phyloP scores from a whole-genome alignment of 306 rosid genomes.

The Ceratonia siliqua region DNA sequence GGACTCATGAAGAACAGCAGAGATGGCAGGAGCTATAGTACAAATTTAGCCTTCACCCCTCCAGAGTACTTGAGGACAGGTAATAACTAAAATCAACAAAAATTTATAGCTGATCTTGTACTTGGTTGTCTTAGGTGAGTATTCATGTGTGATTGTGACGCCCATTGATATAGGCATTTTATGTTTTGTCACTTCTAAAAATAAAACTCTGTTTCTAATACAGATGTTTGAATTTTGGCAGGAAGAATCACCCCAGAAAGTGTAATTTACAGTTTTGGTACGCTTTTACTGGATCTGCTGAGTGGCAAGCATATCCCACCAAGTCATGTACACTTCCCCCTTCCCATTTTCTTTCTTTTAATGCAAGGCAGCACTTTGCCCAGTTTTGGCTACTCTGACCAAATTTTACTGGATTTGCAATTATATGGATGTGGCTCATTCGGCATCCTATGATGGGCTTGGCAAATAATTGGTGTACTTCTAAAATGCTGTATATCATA shows the following conservation, averaged over 20 bases:
- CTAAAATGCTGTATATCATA: background rate
- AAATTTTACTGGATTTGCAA: background rate
- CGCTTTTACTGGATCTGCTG: slow-evolving; percentile 86
- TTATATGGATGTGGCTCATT: slow-evolving; percentile 6
- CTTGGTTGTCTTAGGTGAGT: background rate
- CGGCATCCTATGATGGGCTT: slow-evolving; percentile 6
- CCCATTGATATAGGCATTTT: background rate
- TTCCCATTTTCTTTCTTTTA: slow-evolving; percentile 29
- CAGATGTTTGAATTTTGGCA: slow-evolving; percentile 42
- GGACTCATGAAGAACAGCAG: slow-evolving; percentile 99
- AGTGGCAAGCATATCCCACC: slow-evolving; percentile 98
- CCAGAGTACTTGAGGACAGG: slow-evolving; percentile 98
- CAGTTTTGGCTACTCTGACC: slow-evolving; percentile 5
- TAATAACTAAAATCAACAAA: slow-evolving; percentile 31
- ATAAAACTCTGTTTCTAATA: background rate
- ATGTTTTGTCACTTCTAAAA: background rate
- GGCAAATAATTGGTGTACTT: slow-evolving; percentile 7
- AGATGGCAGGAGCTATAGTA: slow-evolving; percentile 96
- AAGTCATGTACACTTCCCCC: slow-evolving; percentile 61
- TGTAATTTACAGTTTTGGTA: slow-evolving; percentile 88
- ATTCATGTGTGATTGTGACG: background rate
- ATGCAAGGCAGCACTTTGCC: slow-evolving; percentile 29
- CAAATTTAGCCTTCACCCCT: slow-evolving; percentile 97
- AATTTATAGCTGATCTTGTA: background rate
- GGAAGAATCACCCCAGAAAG: slow-evolving; percentile 89